Evolutionary conservation across 2,329 filamentous ascomycete genomes (phyloP).

Genomic region (Nemania serpens): DNA sequence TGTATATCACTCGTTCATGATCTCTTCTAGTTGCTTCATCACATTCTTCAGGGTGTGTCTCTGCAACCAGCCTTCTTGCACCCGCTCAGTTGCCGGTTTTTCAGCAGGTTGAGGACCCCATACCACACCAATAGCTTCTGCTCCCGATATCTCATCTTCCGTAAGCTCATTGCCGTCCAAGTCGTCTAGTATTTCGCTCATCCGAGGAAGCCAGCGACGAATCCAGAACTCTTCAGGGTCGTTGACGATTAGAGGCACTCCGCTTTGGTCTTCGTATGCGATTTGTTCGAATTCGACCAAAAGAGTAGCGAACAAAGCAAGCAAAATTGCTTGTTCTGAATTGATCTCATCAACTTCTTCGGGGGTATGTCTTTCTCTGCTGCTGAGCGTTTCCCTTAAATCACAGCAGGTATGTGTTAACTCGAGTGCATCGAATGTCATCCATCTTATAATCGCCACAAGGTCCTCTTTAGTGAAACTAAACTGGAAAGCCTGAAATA

Average conservation of each 20-base stretch:
- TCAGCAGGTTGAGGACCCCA: slow-evolving; percentile 1
- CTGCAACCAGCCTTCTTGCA: background rate
- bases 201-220: slow-evolving; percentile 15
- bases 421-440: slow-evolving; percentile 12
- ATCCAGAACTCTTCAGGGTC: slow-evolving; percentile 16
- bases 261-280: slow-evolving; percentile 10
- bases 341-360: slow-evolving; percentile 10
- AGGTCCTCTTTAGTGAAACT: background rate
- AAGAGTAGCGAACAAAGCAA: background rate
- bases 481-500: background rate
- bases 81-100: background rate
- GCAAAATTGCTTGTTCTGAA: slow-evolving; percentile 1
- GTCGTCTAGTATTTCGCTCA: background rate
- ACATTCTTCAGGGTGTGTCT: background rate
- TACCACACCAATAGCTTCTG: slow-evolving; percentile 11
- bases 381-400: background rate
- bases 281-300: background rate
- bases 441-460: background rate
- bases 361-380: background rate
- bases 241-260: slow-evolving; percentile 6
- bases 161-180: slow-evolving; percentile 8
- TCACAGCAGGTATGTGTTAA: slow-evolving; percentile 13
- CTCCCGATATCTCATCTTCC: slow-evolving; percentile 6
- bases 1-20: slow-evolving; percentile 6
- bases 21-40: slow-evolving; percentile 6